phyloP scores from a whole-genome alignment of 2,329 filamentous ascomycete genomes.

The Periconia sp. region DNA sequence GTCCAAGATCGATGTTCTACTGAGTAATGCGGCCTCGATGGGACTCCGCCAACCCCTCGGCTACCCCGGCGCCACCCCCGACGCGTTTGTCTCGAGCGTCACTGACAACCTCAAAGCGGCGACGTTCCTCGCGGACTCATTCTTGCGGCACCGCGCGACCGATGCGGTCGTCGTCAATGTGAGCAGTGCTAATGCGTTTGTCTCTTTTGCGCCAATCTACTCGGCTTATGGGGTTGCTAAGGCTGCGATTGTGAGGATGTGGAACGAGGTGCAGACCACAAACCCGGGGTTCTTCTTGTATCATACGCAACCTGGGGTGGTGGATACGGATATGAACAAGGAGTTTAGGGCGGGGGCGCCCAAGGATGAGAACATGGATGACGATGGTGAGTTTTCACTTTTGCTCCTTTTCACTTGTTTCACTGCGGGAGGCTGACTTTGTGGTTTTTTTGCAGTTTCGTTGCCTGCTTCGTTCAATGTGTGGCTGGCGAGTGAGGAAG shows the following conservation, averaged over 20 bases:
- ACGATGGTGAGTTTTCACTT: conserved; percentile 13
- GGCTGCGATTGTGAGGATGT: conserved; percentile 38
- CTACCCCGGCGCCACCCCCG: neutral
- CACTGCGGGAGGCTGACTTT: neutral
- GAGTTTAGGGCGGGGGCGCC: conserved; percentile 14
- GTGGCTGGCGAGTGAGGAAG: conserved; percentile 33
- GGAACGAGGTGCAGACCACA: conserved; percentile 39
- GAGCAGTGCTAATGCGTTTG: conserved; percentile 17
- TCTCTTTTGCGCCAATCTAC: conserved; percentile 13
- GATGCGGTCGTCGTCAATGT: conserved; percentile 24
- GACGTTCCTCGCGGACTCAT: conserved; percentile 21
- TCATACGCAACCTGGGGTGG: conserved; percentile 46
- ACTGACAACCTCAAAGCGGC: conserved; percentile 17
- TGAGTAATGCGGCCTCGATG: conserved; percentile 22
- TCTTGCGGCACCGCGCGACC: conserved; percentile 18
- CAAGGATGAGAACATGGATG: neutral
- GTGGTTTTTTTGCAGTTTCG: conserved; percentile 2
- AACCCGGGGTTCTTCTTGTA: conserved; percentile 44
- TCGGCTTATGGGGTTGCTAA: conserved; percentile 41
- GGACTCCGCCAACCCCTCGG: conserved; percentile 8
- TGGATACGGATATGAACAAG: conserved; percentile 42
- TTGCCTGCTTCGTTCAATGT: conserved; percentile 28
- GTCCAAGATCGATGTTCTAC: conserved; percentile 22
- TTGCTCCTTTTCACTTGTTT: neutral
- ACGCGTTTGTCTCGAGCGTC: conserved; percentile 10